A percentile compares a stretch with the other conserved stretches of the same genome.
Conservation (phyloP, 1,139 yeast genomes). For the Yamadazyma conglobata region DNA sequence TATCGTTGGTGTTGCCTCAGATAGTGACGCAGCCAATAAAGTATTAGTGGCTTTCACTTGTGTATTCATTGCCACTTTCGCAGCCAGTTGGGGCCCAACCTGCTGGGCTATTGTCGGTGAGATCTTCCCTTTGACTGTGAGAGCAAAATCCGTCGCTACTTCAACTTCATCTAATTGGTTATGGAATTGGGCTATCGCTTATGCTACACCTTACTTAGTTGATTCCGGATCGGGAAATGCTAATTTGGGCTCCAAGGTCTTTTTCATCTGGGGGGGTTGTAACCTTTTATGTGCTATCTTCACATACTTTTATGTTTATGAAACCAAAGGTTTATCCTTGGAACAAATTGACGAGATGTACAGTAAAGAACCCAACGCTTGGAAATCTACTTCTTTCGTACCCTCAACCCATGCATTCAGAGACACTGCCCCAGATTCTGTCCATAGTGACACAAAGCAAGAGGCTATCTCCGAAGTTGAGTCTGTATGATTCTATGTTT, state of each 20-base stretch:
- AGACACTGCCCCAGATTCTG: slow-evolving; percentile 4
- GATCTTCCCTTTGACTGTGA: slow-evolving; percentile 71
- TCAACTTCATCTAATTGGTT: slow-evolving; percentile 78
- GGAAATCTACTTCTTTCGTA: slow-evolving; percentile 29
- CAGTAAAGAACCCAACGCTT: slow-evolving; percentile 37
- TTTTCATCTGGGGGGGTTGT: slow-evolving; percentile 71
- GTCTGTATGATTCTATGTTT: slow-evolving; percentile 6
- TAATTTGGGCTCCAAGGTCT: slow-evolving; percentile 37
- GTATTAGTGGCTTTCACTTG: slow-evolving; percentile 67
- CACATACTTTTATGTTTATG: slow-evolving; percentile 55
- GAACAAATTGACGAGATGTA: slow-evolving; percentile 70
- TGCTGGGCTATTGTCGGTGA: slow-evolving; percentile 77
- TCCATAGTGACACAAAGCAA: slow-evolving; percentile 6
- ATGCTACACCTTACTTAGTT: slow-evolving; percentile 71
- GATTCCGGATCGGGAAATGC: slow-evolving; percentile 60
- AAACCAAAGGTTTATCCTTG: slow-evolving; percentile 62
- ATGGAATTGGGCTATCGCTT: slow-evolving; percentile 73
- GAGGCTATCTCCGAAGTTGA: slow-evolving; percentile 10
- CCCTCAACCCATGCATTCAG: slow-evolving; percentile 36
- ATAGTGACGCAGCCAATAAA: slow-evolving; percentile 46
- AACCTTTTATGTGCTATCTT: slow-evolving; percentile 51
- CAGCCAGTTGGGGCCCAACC: slow-evolving; percentile 84
- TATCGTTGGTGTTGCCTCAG: slow-evolving; percentile 54
- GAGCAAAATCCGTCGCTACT: slow-evolving; percentile 77
- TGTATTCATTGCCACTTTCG: slow-evolving; percentile 74